Conservation (phyloP, 1,284 basidiomycete genomes). For the Golubevia sp. region DNA sequence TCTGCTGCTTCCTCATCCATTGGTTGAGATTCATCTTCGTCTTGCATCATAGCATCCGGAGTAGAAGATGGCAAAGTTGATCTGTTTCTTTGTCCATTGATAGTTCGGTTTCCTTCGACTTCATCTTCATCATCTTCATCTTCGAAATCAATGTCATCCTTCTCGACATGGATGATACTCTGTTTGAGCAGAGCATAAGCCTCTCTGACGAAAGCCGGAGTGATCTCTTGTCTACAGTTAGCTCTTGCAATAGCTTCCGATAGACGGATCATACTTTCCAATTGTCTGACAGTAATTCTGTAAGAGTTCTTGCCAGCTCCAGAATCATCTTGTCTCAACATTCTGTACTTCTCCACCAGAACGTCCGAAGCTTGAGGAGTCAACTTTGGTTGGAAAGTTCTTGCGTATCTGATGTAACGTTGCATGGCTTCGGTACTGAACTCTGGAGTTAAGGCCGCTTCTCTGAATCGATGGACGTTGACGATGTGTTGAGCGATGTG, state of each 20-base stretch:
- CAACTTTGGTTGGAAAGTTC: slow-evolving; percentile 59
- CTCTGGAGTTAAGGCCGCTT: slow-evolving; percentile 54
- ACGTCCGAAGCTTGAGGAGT: slow-evolving; percentile 59
- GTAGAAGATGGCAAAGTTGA: slow-evolving; percentile 3
- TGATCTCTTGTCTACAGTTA: slow-evolving; percentile 53
- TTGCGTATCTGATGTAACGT: slow-evolving; percentile 58
- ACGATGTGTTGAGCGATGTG: slow-evolving; percentile 61
- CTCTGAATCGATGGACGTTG: slow-evolving; percentile 59
- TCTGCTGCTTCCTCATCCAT: background rate
- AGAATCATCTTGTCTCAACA: slow-evolving; percentile 53
- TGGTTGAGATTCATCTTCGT: background rate
- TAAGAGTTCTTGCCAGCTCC: slow-evolving; percentile 54
- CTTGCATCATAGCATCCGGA: background rate
- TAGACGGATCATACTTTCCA: slow-evolving; percentile 59
- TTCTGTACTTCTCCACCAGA: slow-evolving; percentile 55
- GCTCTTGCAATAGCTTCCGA: slow-evolving; percentile 57
- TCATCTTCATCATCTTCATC: slow-evolving; percentile 37
- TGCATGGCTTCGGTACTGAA: slow-evolving; percentile 59
- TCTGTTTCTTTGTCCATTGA: slow-evolving; percentile 27
- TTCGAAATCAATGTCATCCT: slow-evolving; percentile 59
- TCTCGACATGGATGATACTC: slow-evolving; percentile 61
- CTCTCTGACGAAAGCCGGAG: slow-evolving; percentile 55
- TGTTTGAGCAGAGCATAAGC: slow-evolving; percentile 54
- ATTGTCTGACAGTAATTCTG: slow-evolving; percentile 58
- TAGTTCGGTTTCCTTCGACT: slow-evolving; percentile 5